A percentile compares a stretch with the other conserved stretches of the same genome.
Evolutionary conservation across 2,329 filamentous ascomycete species (phyloP).

Genomic region (Xylariaceae sp.): DNA sequence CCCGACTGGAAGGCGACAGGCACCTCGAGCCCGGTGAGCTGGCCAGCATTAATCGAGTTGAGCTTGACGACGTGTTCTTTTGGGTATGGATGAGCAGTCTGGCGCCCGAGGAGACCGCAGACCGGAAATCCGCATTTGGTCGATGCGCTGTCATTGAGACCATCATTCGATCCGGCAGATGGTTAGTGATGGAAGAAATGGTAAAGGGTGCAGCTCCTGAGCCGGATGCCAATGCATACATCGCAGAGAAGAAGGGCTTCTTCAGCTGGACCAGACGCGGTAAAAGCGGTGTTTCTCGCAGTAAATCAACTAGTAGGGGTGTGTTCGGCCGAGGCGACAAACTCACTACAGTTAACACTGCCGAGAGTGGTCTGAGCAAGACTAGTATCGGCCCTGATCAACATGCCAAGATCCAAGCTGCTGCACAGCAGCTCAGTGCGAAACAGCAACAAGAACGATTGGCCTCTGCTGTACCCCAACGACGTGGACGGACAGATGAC

Average conservation of each 20-base stretch:
- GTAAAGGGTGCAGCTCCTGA: conserved; percentile 88
- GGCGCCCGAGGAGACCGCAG: conserved; percentile 79
- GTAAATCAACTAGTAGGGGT: conserved; percentile 67
- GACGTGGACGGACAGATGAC: conserved; percentile 53
- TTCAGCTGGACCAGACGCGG: conserved; percentile 80
- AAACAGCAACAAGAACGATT: conserved; percentile 53
- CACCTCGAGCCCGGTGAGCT: conserved; percentile 86
- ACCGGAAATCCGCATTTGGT: conserved; percentile 89
- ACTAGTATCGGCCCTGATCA: conserved; percentile 85
- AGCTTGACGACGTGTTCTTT: conserved; percentile 96
- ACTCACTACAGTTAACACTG: conserved; percentile 37
- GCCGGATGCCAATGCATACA: conserved; percentile 79
- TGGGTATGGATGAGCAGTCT: conserved; percentile 99
- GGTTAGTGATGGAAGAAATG: conserved; percentile 95
- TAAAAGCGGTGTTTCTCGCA: conserved; percentile 54
- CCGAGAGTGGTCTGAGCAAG: conserved; percentile 59
- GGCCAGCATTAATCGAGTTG: conserved; percentile 81
- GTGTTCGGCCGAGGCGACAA: conserved; percentile 42
- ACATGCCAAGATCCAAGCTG: conserved; percentile 87
- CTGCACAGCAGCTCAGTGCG: conserved; percentile 77
- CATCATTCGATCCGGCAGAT: conserved; percentile 71
- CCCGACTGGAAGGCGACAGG: conserved; percentile 63
- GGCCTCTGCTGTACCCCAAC: conserved; percentile 39
- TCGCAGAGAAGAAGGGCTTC: conserved; percentile 92
- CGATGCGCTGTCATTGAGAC: conserved; percentile 92